Evolutionary conservation across 345 rosid genomes (phyloP), one percentile per base, ranked within the genome.

Genomic region (Mercurialis annua): DNA sequence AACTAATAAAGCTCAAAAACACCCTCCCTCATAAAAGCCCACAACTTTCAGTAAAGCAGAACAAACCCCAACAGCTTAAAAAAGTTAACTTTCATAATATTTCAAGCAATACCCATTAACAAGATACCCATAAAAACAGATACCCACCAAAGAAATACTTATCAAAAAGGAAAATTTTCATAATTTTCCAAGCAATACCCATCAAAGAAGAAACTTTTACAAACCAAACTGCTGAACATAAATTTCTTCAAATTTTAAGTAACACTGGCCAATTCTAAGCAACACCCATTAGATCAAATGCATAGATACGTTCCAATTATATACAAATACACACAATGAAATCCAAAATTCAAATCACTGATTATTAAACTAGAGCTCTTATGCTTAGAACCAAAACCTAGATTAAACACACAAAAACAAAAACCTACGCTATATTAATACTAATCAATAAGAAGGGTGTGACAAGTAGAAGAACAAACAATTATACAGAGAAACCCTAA

Each of bases 401-500:
- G 1, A 44, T 33, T n/a, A 24, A 18, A 58, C 12, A 51, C 40
- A 24, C 33, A 49, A 4, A 21, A 26, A 1, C 43, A 23, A 30
- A 30, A 10, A 23, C 33, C n/a, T 17, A 48, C 20, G 20, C 10
- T 27, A 6, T 42, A 61, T 7, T 20, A 5, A n/a, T 10, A 30
- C 6, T 5, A 38, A 34, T 5, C 12, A 61, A 17, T 50, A 34
- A 9, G 42, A 40, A 29, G n/a, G n/a, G n/a, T n/a, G n/a, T n/a
- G n/a, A n/a, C n/a, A n/a, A n/a, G n/a, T 4, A 21, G 14, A 6
- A 27, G 24, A 23, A 46, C 34, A 52, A 60, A 24, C 24, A 30
- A n/a, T n/a, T n/a, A n/a, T n/a, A 1, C 44, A 40, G 44, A 10
- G 24, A 36, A 60, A 60, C 67, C 66, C 52, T 52, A 66, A 24